These are phyloP conservation scores for Hymenoscyphus scutula DNA, from an alignment of 2,329 filamentous ascomycete genomes.

Conservation along the genomic window DNA sequence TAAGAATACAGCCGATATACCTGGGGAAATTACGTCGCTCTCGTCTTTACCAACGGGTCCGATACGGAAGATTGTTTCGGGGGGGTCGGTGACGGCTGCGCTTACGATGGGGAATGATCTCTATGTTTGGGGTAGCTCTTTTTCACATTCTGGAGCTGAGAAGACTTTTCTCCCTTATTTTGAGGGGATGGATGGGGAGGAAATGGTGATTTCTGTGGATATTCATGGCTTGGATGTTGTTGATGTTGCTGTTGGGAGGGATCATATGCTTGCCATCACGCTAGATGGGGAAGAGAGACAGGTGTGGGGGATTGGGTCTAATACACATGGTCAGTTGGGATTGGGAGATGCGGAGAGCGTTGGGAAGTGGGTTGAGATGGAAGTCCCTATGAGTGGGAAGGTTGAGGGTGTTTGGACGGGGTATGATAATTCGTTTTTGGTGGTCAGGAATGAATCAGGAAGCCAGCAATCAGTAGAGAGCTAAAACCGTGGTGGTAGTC, in stretches of 20 bases:
- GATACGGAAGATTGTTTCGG: constrained; percentile 50
- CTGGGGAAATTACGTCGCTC: constrained; percentile 49
- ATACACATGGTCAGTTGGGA: constrained; percentile 56
- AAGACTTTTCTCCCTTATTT: no score
- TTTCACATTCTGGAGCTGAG: not conserved
- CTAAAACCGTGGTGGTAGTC: no score
- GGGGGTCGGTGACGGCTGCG: constrained; percentile 57
- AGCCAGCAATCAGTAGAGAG: no score
- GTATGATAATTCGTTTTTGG: constrained; percentile 36
- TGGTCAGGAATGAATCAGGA: constrained; percentile 24
- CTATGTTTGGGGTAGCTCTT: constrained; percentile 60
- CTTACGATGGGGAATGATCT: constrained; percentile 56
- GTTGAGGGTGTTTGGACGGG: constrained; percentile 32
- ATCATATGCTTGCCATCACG: constrained; percentile 57
- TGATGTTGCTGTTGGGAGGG: constrained; percentile 57
- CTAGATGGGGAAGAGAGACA: constrained; percentile 38
- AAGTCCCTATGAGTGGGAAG: constrained; percentile 22
- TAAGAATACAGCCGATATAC: constrained; percentile 48
- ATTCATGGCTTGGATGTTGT: constrained; percentile 50
- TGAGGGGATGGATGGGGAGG: not conserved
- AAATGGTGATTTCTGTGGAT: constrained; percentile 27
- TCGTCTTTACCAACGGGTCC: constrained; percentile 49
- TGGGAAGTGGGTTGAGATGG: constrained; percentile 29
- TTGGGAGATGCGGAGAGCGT: constrained; percentile 9
- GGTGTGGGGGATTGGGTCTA: constrained; percentile 56